phyloP scores from a whole-genome alignment of 495 filamentous ascomycete genomes.

The Astrothelium macrocarpum region DNA sequence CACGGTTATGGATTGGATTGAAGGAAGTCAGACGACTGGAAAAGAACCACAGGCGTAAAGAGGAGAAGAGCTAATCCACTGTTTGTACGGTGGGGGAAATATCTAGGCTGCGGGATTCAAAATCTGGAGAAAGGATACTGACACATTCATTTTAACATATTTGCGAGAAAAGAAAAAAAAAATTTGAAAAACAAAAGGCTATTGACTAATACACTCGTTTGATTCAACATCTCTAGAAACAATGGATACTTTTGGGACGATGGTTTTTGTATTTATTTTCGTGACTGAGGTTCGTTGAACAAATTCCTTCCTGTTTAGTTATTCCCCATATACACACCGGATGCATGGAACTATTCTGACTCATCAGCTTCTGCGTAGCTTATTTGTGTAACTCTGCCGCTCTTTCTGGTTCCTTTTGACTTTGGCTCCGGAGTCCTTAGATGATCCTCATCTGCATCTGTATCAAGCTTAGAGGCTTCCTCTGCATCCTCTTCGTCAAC shows the following conservation, averaged over 20 bases:
- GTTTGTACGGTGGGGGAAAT: too few relatives aligned
- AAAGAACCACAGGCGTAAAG: not conserved
- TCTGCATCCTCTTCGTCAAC: not conserved
- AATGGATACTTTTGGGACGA: not conserved
- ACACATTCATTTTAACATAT: too few relatives aligned
- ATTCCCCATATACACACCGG: too few relatives aligned
- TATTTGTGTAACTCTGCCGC: not conserved
- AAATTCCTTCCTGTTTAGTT: too few relatives aligned
- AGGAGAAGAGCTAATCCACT: too few relatives aligned
- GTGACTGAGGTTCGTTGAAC: too few relatives aligned
- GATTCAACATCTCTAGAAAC: not conserved
- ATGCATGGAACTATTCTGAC: not conserved
- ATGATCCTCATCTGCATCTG: not conserved
- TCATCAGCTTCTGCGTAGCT: slow-evolving; percentile 3
- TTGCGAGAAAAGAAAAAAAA: too few relatives aligned
- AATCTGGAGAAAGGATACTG: not conserved
- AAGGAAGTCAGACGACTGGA: not conserved
- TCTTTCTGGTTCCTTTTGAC: not conserved
- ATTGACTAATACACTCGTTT: not conserved
- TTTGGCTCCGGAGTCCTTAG: not conserved
- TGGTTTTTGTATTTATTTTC: too few relatives aligned
- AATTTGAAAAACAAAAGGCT: not conserved
- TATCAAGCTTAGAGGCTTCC: not conserved
- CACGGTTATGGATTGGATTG: not conserved
- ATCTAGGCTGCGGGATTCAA: too few relatives aligned